phyloP scores from a whole-genome alignment of 75 land plant genomes.

The Selaginella moellendorffii region DNA sequence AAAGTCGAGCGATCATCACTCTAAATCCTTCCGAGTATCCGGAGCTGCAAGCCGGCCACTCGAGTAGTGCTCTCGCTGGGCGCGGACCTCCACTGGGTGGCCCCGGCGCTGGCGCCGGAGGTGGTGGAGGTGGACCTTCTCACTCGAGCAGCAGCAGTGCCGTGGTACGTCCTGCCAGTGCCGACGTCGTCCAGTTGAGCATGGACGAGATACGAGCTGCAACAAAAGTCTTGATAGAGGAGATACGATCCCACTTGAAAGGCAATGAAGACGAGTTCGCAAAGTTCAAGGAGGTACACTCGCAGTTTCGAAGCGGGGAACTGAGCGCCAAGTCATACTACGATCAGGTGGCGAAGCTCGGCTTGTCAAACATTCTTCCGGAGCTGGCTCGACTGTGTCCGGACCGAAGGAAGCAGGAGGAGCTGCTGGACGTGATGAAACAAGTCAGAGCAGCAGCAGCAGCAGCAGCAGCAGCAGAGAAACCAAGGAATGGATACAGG shows the following conservation, averaged over 20 bases:
- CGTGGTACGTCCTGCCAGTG: no score
- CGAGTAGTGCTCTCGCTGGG: background rate
- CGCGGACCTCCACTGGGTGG: no score
- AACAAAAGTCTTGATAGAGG: slow-evolving; percentile 69
- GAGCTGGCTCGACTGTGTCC: slow-evolving; percentile 86
- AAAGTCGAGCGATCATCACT: background rate
- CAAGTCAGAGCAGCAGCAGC: no score
- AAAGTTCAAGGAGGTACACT: slow-evolving; percentile 57
- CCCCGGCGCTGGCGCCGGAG: no score
- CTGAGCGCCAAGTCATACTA: slow-evolving; percentile 44
- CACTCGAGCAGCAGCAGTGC: no score
- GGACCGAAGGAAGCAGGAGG: slow-evolving; percentile 57
- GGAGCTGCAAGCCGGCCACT: background rate
- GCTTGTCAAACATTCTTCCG: slow-evolving; percentile 55
- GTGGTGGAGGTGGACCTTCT: no score
- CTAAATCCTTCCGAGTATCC: background rate
- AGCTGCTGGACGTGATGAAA: slow-evolving; percentile 30
- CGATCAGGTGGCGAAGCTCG: slow-evolving; percentile 45
- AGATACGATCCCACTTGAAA: slow-evolving; percentile 41
- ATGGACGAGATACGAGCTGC: slow-evolving; percentile 58
- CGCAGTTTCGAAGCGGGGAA: slow-evolving; percentile 45
- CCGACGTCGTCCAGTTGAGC: slow-evolving; percentile 6
- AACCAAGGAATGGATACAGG: background rate
- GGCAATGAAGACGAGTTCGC: slow-evolving; percentile 58
- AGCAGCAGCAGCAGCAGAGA: background rate